Conservation (phyloP, 805 yeast genomes). For the Yarrowia sp. region DNA sequence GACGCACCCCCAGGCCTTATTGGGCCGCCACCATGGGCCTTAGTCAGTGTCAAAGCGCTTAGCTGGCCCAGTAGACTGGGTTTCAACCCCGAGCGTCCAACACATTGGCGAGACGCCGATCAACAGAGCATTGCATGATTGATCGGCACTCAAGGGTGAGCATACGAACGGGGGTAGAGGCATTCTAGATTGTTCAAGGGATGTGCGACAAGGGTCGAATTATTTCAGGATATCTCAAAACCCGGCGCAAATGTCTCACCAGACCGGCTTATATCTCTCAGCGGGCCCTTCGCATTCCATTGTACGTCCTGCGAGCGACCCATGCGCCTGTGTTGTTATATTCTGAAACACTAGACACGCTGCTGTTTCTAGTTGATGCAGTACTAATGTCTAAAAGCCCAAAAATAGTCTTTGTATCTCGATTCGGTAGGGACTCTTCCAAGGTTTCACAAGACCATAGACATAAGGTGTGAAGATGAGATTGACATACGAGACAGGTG, state of each 20-base stretch:
- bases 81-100: conserved; percentile 3
- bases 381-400: neutral
- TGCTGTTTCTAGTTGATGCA: conserved; percentile 32
- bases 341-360: conserved; percentile 35
- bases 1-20: neutral
- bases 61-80: neutral
- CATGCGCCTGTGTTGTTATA: conserved; percentile 13
- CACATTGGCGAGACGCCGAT: conserved; percentile 31
- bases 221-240: no score
- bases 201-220: no score
- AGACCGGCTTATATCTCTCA: no score
- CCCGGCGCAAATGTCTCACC: no score
- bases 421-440: conserved; percentile 30
- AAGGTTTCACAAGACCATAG: conserved; percentile 18
- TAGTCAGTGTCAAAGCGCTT: neutral
- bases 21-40: neutral
- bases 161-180: conserved; percentile 5
- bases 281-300: neutral
- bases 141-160: conserved; percentile 30
- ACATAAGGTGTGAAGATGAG: conserved; percentile 19
- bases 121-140: conserved; percentile 23
- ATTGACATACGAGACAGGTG: conserved; percentile 14
- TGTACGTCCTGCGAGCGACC: conserved; percentile 5
- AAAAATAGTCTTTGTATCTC: conserved; percentile 7
- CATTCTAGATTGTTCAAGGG: no score